Percentiles rank a stretch among this genome's conserved stretches.
Conservation (phyloP, 305 asterid genomes). For the Solanum aculeatissimum region DNA sequence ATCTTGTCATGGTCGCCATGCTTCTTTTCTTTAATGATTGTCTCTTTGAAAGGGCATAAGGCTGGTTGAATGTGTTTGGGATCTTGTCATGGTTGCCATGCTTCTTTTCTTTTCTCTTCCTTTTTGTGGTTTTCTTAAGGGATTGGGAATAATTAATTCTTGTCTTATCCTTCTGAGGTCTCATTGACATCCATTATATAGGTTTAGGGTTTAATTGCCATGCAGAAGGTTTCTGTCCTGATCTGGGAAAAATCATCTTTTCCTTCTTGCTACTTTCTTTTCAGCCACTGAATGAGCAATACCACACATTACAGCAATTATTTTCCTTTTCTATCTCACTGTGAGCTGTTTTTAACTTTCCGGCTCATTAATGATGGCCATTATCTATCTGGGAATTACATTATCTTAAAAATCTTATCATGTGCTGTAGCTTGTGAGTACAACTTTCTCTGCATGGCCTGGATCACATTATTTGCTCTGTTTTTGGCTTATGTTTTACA, state of each 20-base stretch:
- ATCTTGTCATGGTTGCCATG: not conserved
- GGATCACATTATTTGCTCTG: not conserved
- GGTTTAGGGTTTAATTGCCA: not conserved
- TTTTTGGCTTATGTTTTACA: not conserved
- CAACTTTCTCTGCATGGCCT: not conserved
- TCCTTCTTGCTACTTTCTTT: not conserved
- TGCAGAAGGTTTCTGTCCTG: not conserved
- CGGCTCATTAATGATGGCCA: not conserved
- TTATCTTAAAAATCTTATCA: not conserved
- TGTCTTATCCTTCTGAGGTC: not conserved
- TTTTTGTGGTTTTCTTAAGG: not conserved
- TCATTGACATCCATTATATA: not conserved
- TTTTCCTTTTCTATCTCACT: not conserved
- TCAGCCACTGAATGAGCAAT: not conserved
- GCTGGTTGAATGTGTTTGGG: not conserved
- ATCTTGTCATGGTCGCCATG: not conserved
- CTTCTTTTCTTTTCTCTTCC: not conserved
- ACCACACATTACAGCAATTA: not conserved
- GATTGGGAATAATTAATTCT: not conserved
- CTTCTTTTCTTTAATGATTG: not conserved
- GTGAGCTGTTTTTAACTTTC: not conserved
- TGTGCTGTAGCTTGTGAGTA: not conserved
- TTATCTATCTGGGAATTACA: not conserved
- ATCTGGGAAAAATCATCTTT: not conserved
- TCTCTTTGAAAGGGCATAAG: not conserved